Conservation (phyloP, 169 alveolate genomes). For the Besnoitia besnoiti region DNA sequence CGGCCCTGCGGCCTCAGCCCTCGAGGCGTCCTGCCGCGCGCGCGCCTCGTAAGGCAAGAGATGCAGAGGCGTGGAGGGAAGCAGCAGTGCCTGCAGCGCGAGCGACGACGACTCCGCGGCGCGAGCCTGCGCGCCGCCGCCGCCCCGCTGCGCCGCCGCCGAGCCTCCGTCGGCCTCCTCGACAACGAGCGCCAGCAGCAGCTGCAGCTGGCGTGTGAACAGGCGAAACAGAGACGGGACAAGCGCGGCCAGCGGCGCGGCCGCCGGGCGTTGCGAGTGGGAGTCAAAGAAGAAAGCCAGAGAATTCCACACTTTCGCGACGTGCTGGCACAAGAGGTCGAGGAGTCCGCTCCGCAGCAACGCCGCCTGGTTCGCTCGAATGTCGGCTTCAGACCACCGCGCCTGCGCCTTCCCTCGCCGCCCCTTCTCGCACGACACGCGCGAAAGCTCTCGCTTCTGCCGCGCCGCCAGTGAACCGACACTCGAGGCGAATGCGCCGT, state of each 20-base stretch:
- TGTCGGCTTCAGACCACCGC: not conserved
- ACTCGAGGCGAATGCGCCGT: not conserved
- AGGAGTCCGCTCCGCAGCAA: not conserved
- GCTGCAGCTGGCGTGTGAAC: slow-evolving; percentile 2
- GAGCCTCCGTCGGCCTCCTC: not conserved
- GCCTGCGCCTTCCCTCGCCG: not conserved
- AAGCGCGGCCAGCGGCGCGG: not conserved
- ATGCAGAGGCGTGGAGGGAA: not conserved
- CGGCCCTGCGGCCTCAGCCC: not conserved
- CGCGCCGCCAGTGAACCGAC: not conserved
- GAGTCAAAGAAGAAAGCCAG: slow-evolving; percentile 14
- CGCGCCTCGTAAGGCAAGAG: no score
- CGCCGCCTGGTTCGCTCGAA: not conserved
- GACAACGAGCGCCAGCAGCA: not conserved
- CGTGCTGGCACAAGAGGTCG: not conserved
- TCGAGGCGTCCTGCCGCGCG: no score
- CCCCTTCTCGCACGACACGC: not conserved
- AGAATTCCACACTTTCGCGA: slow-evolving; percentile 8
- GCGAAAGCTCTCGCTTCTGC: not conserved
- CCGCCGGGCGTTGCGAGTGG: not conserved
- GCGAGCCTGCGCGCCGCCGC: not conserved
- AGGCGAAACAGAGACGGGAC: not conserved
- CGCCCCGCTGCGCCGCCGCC: not conserved
- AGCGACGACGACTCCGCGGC: not conserved
- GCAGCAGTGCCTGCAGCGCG: not conserved